phyloP scores from a whole-genome alignment of 192 early-diverging fungal species.

The Coemansia umbellata region DNA sequence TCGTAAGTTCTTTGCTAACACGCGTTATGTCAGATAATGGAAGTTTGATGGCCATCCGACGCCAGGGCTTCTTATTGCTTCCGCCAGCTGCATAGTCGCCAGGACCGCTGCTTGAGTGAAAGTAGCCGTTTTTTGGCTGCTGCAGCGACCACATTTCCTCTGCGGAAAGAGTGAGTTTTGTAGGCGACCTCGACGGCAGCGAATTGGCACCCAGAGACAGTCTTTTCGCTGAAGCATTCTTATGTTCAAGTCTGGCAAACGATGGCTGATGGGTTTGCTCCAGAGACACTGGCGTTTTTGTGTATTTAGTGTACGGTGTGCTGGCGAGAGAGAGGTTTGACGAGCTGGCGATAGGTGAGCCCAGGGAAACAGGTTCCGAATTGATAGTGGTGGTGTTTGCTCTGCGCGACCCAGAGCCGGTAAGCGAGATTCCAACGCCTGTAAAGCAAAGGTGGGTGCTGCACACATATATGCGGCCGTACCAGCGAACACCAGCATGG shows the following conservation, averaged over 20 bases:
- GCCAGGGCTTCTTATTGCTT: conserved; percentile 18
- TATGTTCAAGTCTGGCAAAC: background rate
- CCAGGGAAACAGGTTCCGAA: background rate
- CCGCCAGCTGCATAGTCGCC: background rate
- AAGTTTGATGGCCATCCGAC: conserved; percentile 25
- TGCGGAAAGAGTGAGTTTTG: background rate
- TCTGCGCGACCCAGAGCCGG: background rate
- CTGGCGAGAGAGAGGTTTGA: background rate
- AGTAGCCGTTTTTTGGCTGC: background rate
- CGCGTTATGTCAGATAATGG: conserved; percentile 34
- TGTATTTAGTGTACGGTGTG: background rate
- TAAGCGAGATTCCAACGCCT: conserved; percentile 26
- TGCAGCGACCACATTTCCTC: background rate
- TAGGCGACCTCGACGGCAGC: background rate
- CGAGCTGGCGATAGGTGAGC: background rate
- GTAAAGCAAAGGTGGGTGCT: conserved; percentile 21
- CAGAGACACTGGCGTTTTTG: too few relatives aligned
- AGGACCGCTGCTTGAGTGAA: background rate
- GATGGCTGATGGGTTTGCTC: too few relatives aligned
- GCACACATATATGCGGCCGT: conserved; percentile 38
- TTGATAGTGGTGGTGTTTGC: background rate
- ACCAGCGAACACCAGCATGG: conserved; percentile 43
- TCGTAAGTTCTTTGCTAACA: conserved; percentile 41
- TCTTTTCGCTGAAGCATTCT: background rate
- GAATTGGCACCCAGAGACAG: background rate